Evolutionary conservation across 352 stramenopile genomes (phyloP), one percentile per base, ranked within the genome.

Genomic region (Pythium brachiatum): DNA sequence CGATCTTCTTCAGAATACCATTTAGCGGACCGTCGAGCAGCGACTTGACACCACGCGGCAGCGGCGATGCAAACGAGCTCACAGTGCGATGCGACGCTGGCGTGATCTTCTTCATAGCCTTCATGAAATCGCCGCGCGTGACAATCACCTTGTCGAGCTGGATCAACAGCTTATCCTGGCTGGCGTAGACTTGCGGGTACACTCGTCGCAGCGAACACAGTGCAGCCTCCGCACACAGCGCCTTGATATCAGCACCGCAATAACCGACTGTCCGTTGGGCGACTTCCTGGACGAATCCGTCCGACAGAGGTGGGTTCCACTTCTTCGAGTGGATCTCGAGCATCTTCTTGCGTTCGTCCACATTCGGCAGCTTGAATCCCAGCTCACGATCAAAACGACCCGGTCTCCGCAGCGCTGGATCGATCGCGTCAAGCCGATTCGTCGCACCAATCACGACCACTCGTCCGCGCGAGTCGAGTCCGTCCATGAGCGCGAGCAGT

Each of bases 401-500:
- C 12, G 96, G 95, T 34, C 97, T 80, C 32, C 98, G 80, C 26
- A 99, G 70, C 13, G 97, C 97, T 7, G 92, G 86, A 72, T 99
- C 97, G 36, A 99, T 94, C 3, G 88, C 88, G 70, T 97, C 90
- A 7, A 98, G 79, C n/a, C 97, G 84, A 66, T 99, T 99, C 0
- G 97, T 99, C 6, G 97, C 97, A 16, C 90, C 97, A 57, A 99
- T 94, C n/a, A 99, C 96, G 25, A 99, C 82, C 1, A 99, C 96
- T 27, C 95, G 93, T 50, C 83, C 84, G 18, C 86, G 83, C 0
- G 76, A 76, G 57, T 94, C 83, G 69, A 95, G 88, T 7, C 92
- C 92, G 53, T 98, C 92, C 91, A 98, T 98, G 20, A 97, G 72
- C 26, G 92, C 92, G 16, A 98, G 70, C 59, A 98, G 67, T 3